Evolutionary conservation across 371 early-diverging fungal species (phyloP).

Genomic region (Actinomucor elegans): DNA sequence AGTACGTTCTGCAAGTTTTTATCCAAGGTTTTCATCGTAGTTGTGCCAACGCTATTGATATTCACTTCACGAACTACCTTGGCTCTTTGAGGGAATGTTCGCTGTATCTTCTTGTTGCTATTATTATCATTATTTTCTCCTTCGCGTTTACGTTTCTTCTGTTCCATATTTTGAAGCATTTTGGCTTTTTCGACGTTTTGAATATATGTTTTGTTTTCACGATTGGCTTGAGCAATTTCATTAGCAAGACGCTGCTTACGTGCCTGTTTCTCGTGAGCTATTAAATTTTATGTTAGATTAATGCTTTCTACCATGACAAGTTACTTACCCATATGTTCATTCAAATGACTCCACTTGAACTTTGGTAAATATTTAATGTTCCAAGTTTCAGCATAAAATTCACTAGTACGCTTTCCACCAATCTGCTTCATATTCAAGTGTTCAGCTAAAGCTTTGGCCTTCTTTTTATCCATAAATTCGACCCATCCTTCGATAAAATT

Average conservation of each 20-base stretch:
- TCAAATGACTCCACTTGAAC: conserved; percentile 96
- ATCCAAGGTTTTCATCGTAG: conserved; percentile 23
- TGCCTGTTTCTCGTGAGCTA: conserved; percentile 81
- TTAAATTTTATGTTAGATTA: background rate
- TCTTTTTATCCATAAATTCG: conserved; percentile 89
- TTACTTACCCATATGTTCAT: conserved; percentile 82
- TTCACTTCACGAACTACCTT: conserved; percentile 38
- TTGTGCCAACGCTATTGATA: conserved; percentile 22
- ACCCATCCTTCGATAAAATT: conserved; percentile 97
- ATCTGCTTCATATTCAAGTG: conserved; percentile 80
- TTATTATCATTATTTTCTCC: conserved; percentile 17
- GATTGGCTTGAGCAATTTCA: conserved; percentile 84
- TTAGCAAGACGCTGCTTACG: conserved; percentile 79
- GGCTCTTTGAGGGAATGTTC: conserved; percentile 67
- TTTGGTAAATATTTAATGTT: conserved; percentile 93
- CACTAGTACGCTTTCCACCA: conserved; percentile 82
- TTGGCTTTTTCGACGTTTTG: conserved; percentile 85
- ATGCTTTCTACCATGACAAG: no score
- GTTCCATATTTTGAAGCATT: conserved; percentile 78
- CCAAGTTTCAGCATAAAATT: conserved; percentile 93
- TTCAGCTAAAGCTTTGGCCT: conserved; percentile 79
- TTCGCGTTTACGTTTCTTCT: conserved; percentile 54
- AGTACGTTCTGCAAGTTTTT: conserved; percentile 39
- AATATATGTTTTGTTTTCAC: conserved; percentile 84
- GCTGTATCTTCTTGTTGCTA: conserved; percentile 44